A percentile compares a stretch with the other conserved stretches of the same genome.
phyloP scores from a whole-genome alignment of 148 eudicot species.

The Euryodendron excelsum region DNA sequence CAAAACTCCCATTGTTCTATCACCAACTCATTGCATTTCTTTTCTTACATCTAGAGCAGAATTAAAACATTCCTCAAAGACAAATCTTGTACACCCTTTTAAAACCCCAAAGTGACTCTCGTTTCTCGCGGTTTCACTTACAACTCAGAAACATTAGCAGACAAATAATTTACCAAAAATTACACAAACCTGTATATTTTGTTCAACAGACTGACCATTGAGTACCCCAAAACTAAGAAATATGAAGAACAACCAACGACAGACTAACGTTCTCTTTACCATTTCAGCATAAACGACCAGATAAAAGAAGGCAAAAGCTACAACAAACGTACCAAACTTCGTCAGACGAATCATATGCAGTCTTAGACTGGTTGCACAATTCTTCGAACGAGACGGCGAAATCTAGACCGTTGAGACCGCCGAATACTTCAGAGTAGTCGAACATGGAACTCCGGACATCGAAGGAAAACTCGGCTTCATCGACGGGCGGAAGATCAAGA shows the following conservation, averaged over 20 bases:
- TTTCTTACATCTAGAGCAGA: not conserved
- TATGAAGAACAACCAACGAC: not conserved
- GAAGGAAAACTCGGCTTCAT: conserved; percentile 26
- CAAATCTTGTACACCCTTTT: not conserved
- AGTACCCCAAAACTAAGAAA: not conserved
- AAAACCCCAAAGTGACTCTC: not conserved
- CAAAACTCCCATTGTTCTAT: conserved; percentile 1
- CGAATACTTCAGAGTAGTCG: conserved; percentile 74
- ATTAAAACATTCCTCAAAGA: not conserved
- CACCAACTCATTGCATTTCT: not conserved
- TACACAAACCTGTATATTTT: not conserved
- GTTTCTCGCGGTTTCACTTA: not conserved
- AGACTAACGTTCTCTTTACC: not conserved
- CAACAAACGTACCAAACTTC: conserved; percentile 58
- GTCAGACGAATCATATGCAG: conserved; percentile 48
- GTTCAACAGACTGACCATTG: not conserved
- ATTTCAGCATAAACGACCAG: not conserved
- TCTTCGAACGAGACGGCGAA: conserved; percentile 55
- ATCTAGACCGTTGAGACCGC: conserved; percentile 43
- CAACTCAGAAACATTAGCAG: not conserved
- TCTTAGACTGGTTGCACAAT: conserved; percentile 38
- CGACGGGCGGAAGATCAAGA: conserved; percentile 69
- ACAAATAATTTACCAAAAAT: not conserved
- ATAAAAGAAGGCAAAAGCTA: not conserved
- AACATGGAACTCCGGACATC: conserved; percentile 30